Evolutionary conservation across 139 green algal species (phyloP).

Genomic region (Microglena sp.): DNA sequence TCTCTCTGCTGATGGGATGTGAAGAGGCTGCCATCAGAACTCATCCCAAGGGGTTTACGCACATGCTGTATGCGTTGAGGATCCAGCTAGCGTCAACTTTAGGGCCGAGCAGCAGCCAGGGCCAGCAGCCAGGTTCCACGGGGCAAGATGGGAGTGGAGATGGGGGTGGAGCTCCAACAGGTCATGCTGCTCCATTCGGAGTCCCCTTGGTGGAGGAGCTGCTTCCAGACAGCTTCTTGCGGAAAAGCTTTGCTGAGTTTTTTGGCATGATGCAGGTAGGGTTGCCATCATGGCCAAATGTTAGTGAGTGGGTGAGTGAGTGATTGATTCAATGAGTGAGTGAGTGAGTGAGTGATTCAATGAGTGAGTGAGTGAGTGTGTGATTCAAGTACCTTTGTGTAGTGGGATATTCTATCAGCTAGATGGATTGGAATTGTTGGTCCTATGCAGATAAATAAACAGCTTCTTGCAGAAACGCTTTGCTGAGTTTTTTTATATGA

Average conservation of each 20-base stretch:
- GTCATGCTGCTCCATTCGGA: slow-evolving; percentile 13
- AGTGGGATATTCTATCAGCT: neutral
- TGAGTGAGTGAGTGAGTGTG: no score
- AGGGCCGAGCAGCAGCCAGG: neutral
- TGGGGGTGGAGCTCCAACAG: neutral
- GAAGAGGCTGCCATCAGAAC: slow-evolving; percentile 15
- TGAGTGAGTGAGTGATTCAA: neutral
- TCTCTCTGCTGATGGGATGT: slow-evolving; percentile 26
- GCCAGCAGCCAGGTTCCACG: no score
- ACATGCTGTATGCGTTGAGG: slow-evolving; percentile 24
- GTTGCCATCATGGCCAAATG: no score
- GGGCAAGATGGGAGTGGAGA: no score
- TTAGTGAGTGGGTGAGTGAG: neutral
- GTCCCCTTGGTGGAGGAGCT: slow-evolving; percentile 43
- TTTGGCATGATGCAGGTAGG: slow-evolving; percentile 36
- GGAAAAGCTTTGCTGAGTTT: slow-evolving; percentile 29
- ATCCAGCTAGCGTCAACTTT: slow-evolving; percentile 34
- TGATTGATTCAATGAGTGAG: neutral
- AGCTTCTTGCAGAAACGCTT: neutral
- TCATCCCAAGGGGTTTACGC: slow-evolving; percentile 1
- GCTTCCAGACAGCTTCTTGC: slow-evolving; percentile 51
- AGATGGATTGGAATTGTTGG: neutral
- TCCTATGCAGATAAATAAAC: neutral
- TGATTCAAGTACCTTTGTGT: neutral
- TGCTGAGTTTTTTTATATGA: neutral